phyloP scores from a whole-genome alignment of 306 rosid genomes.

The Hippophae tibetana region DNA sequence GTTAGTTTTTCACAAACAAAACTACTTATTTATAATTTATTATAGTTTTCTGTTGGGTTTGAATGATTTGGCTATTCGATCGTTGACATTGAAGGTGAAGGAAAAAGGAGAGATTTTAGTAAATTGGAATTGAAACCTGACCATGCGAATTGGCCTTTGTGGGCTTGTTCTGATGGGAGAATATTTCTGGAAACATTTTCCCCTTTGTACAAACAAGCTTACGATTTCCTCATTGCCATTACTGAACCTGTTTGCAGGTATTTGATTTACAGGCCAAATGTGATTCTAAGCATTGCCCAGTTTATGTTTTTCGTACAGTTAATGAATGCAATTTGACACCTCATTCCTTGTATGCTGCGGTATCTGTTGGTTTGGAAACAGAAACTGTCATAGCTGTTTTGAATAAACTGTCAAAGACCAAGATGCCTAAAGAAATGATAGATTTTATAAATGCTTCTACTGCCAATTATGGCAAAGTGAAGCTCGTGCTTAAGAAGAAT shows the following conservation, averaged over 20 bases:
- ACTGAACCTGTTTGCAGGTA: conserved; percentile 97
- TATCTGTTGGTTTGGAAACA: conserved; percentile 85
- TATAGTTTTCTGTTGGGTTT: background rate
- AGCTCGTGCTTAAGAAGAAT: conserved; percentile 91
- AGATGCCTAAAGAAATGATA: conserved; percentile 94
- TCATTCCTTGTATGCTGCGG: conserved; percentile 88
- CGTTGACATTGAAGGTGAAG: conserved; percentile 26
- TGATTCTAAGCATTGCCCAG: background rate
- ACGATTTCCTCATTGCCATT: conserved; percentile 88
- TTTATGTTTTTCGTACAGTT: background rate
- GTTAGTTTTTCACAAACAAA: too few species aligned
- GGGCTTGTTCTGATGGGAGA: conserved; percentile 95
- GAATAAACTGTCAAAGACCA: conserved; percentile 81
- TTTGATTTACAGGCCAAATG: background rate
- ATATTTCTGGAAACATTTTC: conserved; percentile 95
- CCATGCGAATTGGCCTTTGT: conserved; percentile 72
- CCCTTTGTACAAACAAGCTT: conserved; percentile 84
- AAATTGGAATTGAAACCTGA: conserved; percentile 80
- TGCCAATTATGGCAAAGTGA: conserved; percentile 91
- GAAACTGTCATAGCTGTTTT: conserved; percentile 71
- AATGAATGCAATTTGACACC: conserved; percentile 81
- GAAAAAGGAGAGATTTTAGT: conserved; percentile 64
- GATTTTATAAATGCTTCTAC: conserved; percentile 77
- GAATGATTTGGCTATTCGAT: conserved; percentile 3
- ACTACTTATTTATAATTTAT: too few species aligned